Conservation (phyloP, 306 rosid species). For the Begonia masoniana region DNA sequence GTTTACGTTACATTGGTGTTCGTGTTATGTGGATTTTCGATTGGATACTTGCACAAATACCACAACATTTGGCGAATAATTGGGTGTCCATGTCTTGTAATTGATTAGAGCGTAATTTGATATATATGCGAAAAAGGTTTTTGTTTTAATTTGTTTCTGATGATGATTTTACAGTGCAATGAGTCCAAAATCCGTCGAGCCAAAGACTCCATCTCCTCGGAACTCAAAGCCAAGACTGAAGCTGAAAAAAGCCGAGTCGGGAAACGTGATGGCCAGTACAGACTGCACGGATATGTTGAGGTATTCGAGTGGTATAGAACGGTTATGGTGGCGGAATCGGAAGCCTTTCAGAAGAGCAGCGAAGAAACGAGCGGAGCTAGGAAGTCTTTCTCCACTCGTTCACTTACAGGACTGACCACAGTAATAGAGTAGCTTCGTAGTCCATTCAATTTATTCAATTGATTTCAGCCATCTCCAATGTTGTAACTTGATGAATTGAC, state of each 20-base stretch:
- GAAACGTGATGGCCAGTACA: constrained; percentile 12
- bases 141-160: neutral
- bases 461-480: constrained; percentile 8
- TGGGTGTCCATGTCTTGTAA: no score
- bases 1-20: no score
- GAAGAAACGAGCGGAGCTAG: constrained; percentile 54
- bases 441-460: constrained; percentile 62
- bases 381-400: constrained; percentile 40
- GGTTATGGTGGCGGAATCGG: constrained; percentile 71
- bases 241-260: constrained; percentile 23
- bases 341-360: constrained; percentile 80
- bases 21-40: no score
- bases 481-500: no score
- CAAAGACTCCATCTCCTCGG: constrained; percentile 75
- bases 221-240: constrained; percentile 47
- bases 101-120: no score
- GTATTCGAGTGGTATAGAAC: constrained; percentile 39
- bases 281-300: constrained; percentile 20
- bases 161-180: constrained; percentile 36
- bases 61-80: no score
- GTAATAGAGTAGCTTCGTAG: constrained; percentile 16
- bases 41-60: no score
- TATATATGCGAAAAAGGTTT: no score
- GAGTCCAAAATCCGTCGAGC: constrained; percentile 47
- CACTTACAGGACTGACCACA: constrained; percentile 20